Base-by-base conservation (phyloP, 495 filamentous ascomycete genomes). In the Monascus purpureus region DNA sequence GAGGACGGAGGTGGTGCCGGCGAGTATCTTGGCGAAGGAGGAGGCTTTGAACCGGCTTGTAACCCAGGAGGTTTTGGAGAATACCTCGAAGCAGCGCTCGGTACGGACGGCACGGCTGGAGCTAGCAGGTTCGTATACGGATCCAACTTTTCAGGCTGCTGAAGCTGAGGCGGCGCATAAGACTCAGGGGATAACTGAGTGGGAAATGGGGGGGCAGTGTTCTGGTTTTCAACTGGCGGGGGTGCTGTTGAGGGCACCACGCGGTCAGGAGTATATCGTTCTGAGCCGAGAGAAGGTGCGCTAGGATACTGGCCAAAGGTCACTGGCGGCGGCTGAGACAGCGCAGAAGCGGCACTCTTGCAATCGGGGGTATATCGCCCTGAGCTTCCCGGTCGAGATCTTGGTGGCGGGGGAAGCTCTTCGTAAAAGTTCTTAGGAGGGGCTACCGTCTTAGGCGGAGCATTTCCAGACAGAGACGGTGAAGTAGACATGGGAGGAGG, bases 361-460 rank as follows among this genome's bases (percentile, higher is more conserved):
- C 50, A 39, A 24, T 54, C 53, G 16, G 71, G 71, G 9, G 68
- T 66, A 48, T 75, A 75, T 25, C 67, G 61, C 9, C 68, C 61
- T 18, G 52, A 52, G 39, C 45, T 68, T 6, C 50, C 38, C 34
- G 56, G 56, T 13, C 63, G 45, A 43, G 63, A 67, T 15, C 68
- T 61, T 43, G 13, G 70, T 46, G 3, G 64, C 44, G 16, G 80
- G 2, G 84, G 83, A 26, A 90, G 60, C 17, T 92, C 83, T 46
- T 85, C 83, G 41, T 87, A 95, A 50, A 95, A 95, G 31, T 72
- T 75, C 34, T 65, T 63, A 2, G 51, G 35, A 5, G 54, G 42
- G 9, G 42, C 28, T 63, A 54, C 19, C 45, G 41, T 36, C 47
- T 60, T 39, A 46, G 46, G 23, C 25, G 44, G 13, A 28, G 36